A percentile compares a stretch with the other conserved stretches of the same genome.
phyloP scores from a whole-genome alignment of 1,139 yeast genomes.

The Candida dubliniensis region DNA sequence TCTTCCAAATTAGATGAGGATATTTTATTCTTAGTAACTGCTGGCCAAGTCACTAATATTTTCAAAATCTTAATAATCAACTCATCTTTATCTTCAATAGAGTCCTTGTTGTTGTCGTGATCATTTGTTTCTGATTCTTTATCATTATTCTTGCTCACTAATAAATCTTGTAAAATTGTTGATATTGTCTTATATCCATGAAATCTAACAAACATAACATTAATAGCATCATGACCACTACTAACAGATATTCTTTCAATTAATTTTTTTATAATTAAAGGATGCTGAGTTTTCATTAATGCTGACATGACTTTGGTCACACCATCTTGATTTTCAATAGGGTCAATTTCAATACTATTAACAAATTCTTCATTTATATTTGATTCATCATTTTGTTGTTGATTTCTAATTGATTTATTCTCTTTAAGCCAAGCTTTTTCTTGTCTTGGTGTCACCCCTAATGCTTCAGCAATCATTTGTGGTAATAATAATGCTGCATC shows the following conservation, averaged over 20 bases:
- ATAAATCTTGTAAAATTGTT: constrained; percentile 47
- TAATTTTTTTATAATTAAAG: constrained; percentile 62
- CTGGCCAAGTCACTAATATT: constrained; percentile 74
- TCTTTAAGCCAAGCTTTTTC: constrained; percentile 67
- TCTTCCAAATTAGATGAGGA: constrained; percentile 76
- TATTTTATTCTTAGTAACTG: constrained; percentile 77
- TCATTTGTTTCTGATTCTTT: too few species aligned
- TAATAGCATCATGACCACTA: constrained; percentile 48
- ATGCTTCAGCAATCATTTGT: constrained; percentile 78
- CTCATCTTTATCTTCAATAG: constrained; percentile 26
- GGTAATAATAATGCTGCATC: constrained; percentile 84
- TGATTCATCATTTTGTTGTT: constrained; percentile 56
- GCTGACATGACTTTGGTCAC: constrained; percentile 83
- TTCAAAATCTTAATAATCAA: constrained; percentile 50
- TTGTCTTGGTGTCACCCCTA: constrained; percentile 67
- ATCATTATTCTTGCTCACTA: too few species aligned
- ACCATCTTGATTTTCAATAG: constrained; percentile 49
- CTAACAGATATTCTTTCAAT: constrained; percentile 66
- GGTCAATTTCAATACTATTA: constrained; percentile 53
- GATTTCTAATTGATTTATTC: constrained; percentile 47
- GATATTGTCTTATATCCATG: constrained; percentile 88
- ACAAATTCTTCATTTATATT: constrained; percentile 66
- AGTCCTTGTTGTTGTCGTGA: constrained; percentile 16
- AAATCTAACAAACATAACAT: constrained; percentile 63
- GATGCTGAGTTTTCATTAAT: constrained; percentile 73